Evolutionary conservation across 192 early-diverging fungal species (phyloP).

Genomic region (Coemansia furcata): DNA sequence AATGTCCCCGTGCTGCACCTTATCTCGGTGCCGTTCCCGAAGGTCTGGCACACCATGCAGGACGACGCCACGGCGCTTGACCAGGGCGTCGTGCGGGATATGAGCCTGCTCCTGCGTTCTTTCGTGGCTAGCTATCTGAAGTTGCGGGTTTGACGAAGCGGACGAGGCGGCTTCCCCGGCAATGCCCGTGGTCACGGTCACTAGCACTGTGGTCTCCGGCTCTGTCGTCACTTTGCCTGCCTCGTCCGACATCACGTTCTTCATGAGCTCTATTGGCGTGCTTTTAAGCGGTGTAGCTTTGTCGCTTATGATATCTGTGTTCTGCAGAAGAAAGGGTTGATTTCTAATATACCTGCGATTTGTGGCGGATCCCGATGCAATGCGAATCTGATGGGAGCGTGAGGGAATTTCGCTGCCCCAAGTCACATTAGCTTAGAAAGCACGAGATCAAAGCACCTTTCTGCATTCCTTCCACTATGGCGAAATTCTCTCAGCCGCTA

Average conservation of each 20-base stretch:
- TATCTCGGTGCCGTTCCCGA: slow-evolving; percentile 84
- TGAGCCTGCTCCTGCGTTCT: slow-evolving; percentile 71
- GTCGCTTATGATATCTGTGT: background rate
- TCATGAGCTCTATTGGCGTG: slow-evolving; percentile 9
- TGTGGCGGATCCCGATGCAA: background rate
- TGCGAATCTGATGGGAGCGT: background rate
- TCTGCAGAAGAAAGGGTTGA: background rate
- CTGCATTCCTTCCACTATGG: background rate
- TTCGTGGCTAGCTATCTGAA: slow-evolving; percentile 74
- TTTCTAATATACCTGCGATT: background rate
- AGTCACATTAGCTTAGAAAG: background rate
- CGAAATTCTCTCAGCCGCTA: background rate
- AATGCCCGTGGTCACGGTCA: background rate
- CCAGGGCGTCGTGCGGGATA: slow-evolving; percentile 63
- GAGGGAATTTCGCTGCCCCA: background rate
- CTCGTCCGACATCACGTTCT: slow-evolving; percentile 36
- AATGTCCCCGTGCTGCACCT: slow-evolving; percentile 85
- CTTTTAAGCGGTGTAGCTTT: background rate
- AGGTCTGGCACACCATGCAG: slow-evolving; percentile 77
- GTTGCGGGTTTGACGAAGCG: slow-evolving; percentile 54
- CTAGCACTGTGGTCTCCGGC: background rate
- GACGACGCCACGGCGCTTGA: slow-evolving; percentile 76
- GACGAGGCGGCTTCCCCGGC: slow-evolving; percentile 12
- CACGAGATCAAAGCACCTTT: background rate
- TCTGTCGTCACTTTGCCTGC: slow-evolving; percentile 1